Evolutionary conservation across 805 yeast species (phyloP).

Genomic region (Yamadazyma takamatsuzukensis): DNA sequence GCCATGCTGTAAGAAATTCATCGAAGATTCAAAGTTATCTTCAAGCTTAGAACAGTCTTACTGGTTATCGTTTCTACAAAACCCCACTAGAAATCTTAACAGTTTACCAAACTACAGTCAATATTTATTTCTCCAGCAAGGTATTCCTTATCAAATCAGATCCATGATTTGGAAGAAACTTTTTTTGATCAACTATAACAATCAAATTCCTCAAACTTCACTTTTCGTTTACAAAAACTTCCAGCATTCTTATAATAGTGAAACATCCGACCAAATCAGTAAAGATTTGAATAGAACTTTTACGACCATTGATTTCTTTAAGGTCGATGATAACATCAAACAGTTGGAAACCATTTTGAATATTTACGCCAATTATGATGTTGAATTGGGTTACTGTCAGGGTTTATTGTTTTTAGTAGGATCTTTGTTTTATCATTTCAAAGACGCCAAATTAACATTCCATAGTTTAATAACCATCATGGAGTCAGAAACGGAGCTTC

Average conservation of each 20-base stretch:
- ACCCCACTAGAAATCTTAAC: constrained; percentile 42
- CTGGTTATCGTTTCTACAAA: constrained; percentile 43
- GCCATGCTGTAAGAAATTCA: constrained; percentile 22
- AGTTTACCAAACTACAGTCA: constrained; percentile 48
- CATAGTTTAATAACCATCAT: constrained; percentile 53
- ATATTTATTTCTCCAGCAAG: constrained; percentile 39
- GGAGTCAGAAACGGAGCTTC: constrained; percentile 53
- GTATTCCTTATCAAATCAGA: constrained; percentile 43
- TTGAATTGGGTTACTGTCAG: constrained; percentile 66
- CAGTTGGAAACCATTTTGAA: constrained; percentile 53
- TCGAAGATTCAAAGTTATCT: constrained; percentile 14
- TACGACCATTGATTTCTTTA: constrained; percentile 50
- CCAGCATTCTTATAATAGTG: constrained; percentile 40
- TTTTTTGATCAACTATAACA: constrained; percentile 25
- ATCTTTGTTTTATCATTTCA: constrained; percentile 44
- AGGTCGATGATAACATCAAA: constrained; percentile 37
- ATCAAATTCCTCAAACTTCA: constrained; percentile 32
- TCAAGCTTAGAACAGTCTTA: constrained; percentile 34
- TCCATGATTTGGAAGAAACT: constrained; percentile 43
- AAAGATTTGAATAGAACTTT: constrained; percentile 62
- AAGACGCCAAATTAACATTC: constrained; percentile 38
- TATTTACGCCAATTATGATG: constrained; percentile 61
- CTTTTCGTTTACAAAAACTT: constrained; percentile 33
- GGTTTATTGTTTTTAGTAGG: constrained; percentile 64
- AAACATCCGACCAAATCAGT: constrained; percentile 41